These are phyloP conservation scores for Entrophospora sp. DNA, from an alignment of 192 early-diverging fungal genomes.

Conservation along the genomic window DNA sequence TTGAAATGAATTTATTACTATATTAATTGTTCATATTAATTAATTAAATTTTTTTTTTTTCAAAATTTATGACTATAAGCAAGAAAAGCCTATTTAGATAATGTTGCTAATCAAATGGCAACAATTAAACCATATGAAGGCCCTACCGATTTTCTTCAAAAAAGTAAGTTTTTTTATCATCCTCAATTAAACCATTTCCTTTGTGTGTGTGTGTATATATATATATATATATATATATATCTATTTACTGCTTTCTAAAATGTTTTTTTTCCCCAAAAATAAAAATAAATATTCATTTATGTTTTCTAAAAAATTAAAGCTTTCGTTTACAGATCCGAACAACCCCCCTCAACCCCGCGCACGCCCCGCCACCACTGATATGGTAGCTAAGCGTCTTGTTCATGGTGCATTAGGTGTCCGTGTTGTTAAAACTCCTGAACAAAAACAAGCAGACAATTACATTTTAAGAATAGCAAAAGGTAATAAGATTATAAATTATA, in stretches of 20 bases:
- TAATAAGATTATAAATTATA: not conserved
- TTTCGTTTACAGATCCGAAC: constrained; percentile 22
- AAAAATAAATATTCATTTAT: no score
- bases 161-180: constrained; percentile 15
- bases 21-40: not conserved
- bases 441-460: constrained; percentile 21
- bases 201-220: no score
- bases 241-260: no score
- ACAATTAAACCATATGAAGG: constrained; percentile 57
- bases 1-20: not conserved
- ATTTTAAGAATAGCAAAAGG: constrained; percentile 11
- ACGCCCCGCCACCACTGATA: constrained; percentile 50
- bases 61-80: constrained; percentile 19
- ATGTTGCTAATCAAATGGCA: constrained; percentile 39
- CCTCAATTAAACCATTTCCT: no score
- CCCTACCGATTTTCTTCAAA: constrained; percentile 30
- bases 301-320: no score
- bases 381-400: constrained; percentile 66
- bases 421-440: constrained; percentile 36
- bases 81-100: constrained; percentile 48
- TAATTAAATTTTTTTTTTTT: constrained; percentile 8
- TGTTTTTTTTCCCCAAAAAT: no score
- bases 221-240: no score
- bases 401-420: constrained; percentile 66
- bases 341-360: constrained; percentile 26